Base-by-base conservation (phyloP, 148 eudicot genomes). In the Camellia sinensis region DNA sequence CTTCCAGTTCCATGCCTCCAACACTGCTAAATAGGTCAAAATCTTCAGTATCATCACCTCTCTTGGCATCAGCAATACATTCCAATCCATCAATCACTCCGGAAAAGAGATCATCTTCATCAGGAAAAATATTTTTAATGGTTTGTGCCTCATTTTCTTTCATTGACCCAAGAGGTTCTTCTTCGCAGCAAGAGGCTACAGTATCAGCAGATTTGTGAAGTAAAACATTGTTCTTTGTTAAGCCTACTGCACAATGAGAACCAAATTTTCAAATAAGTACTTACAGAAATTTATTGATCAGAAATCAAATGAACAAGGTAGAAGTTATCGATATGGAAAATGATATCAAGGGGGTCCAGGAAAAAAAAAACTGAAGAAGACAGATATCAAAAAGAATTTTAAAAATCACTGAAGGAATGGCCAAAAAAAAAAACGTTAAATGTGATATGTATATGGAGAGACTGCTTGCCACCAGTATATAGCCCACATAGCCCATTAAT, bases 1-100 rank as follows among this genome's bases (percentile, higher is more conserved):
- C 83, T 77, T 92, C 97, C 54, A 92, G 80, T 71, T 92, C 97
- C 80, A 92, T 85, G 75, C 92, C 97, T 45, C 93, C 96, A 64
- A 86, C 84, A 79, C 87, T 88, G 54, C 84, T 83, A 85, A 92
- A 92, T 67, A 92, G 75, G 79, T 92, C 97, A 83, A 90, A 81
- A 63, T 92, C 97, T 29, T 90, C 96, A 17, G 78, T 57, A 82
- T 85, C 86, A 52, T 90, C 89, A 40, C 64, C 76, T 40, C 73
- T 82, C 80, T 85, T 84, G 59, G 79, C 63, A 70, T 80, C 78
- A 59, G 83, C 64, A 76, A 69, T 37, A 67, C 62, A 83, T 21
- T 88, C 89, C 82, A 85, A 81, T 76, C 86, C 90, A 62, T 88
- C 82, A 67, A 85, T 83, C 70, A 88, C 87, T 59, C 92, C 97